Percentiles rank a stretch among this genome's conserved stretches.
phyloP scores from a whole-genome alignment of 208 protist genomes.

The Wallacemonas sp. region DNA sequence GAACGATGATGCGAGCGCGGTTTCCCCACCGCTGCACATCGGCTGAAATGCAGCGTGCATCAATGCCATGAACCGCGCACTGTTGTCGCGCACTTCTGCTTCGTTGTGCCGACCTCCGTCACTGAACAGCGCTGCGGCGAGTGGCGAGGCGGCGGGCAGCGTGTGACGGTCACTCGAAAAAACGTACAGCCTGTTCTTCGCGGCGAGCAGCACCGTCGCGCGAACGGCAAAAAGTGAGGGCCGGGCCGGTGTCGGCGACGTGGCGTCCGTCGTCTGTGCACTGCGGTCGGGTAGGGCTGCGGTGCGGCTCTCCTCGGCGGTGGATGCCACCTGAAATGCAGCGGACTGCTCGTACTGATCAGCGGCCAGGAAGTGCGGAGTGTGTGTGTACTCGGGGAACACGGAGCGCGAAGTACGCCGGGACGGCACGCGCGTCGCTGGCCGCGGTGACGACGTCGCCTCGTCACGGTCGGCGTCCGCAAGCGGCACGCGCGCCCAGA shows the following conservation, averaged over 20 bases:
- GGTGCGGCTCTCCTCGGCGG: neutral
- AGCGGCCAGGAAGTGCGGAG: constrained; percentile 18
- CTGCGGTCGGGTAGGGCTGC: neutral
- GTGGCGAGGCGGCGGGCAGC: neutral
- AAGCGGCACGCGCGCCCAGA: neutral
- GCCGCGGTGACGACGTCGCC: neutral
- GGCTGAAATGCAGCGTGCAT: no score
- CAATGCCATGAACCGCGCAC: no score
- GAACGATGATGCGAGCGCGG: no score
- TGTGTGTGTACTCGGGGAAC: constrained; percentile 22
- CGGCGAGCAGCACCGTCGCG: neutral
- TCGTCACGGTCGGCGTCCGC: neutral
- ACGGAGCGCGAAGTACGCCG: neutral
- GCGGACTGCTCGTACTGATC: constrained; percentile 10
- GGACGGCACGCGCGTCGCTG: neutral
- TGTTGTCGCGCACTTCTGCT: no score
- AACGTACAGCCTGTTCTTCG: constrained; percentile 2
- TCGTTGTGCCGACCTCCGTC: no score
- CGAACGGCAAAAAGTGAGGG: neutral
- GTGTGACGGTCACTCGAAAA: neutral
- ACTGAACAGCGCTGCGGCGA: neutral
- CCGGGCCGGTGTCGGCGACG: neutral
- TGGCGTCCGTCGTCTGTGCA: neutral
- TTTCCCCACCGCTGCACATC: no score
- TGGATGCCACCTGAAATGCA: neutral